These are phyloP conservation scores for Alnus rubra DNA, from an alignment of 306 rosid genomes.

Conservation along the genomic window DNA sequence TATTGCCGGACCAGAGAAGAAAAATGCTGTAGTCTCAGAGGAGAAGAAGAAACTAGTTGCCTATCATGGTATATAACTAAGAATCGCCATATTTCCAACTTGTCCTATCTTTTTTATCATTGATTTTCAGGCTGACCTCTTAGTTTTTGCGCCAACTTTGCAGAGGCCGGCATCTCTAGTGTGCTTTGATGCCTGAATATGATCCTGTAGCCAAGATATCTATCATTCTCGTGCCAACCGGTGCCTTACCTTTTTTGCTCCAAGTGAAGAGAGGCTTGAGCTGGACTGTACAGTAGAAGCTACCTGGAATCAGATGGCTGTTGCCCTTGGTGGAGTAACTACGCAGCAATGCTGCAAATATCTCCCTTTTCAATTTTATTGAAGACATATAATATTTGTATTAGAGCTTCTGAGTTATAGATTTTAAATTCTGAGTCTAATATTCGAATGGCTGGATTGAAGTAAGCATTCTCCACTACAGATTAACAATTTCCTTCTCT, in stretches of 20 bases:
- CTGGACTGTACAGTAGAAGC: constrained; percentile 93
- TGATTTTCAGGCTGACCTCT: background rate
- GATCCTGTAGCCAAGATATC: constrained; percentile 95
- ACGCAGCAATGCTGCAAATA: background rate
- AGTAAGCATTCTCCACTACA: too few species aligned
- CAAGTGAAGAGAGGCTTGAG: constrained; percentile 72
- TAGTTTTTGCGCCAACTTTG: constrained; percentile 11
- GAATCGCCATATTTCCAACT: background rate
- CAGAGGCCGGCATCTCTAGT: constrained; percentile 97
- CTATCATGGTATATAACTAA: constrained; percentile 49
- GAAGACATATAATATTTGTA: too few species aligned
- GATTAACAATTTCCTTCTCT: background rate
- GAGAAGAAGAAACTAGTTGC: constrained; percentile 97
- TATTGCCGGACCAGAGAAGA: constrained; percentile 99
- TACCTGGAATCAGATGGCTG: constrained; percentile 99
- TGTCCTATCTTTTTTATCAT: background rate
- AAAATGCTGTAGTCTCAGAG: constrained; percentile 93
- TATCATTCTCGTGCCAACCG: constrained; percentile 82
- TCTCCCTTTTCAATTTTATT: background rate
- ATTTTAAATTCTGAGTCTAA: too few species aligned
- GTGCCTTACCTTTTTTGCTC: constrained; percentile 67
- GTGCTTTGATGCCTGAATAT: constrained; percentile 70
- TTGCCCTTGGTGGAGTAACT: constrained; percentile 78
- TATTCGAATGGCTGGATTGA: too few species aligned
- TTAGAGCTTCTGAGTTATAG: constrained; percentile 4